phyloP scores from a whole-genome alignment of 345 rosid species.

The Populus pruinosa region DNA sequence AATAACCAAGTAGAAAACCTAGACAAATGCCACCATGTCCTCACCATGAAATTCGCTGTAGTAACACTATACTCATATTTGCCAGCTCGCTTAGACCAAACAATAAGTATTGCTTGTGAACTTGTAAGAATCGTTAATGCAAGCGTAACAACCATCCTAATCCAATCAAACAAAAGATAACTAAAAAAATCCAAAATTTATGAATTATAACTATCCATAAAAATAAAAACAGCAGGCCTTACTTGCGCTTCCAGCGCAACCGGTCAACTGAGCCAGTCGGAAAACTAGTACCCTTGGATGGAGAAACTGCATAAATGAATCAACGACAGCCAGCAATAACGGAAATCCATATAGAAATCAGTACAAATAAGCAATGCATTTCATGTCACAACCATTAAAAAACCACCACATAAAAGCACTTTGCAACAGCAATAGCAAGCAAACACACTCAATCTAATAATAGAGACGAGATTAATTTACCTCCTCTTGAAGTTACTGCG shows the following conservation, averaged over 20 bases:
- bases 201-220: neutral
- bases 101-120: constrained; percentile 94
- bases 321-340: too few species aligned
- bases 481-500: constrained; percentile 39
- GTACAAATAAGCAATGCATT: too few species aligned
- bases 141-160: constrained; percentile 70
- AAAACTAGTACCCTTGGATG: constrained; percentile 33
- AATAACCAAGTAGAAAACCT: neutral
- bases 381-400: too few species aligned
- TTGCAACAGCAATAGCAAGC: too few species aligned
- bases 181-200: neutral
- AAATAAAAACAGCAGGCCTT: constrained; percentile 5
- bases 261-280: constrained; percentile 42
- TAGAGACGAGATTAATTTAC: constrained; percentile 16
- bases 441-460: constrained; percentile 11
- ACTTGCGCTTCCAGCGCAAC: constrained; percentile 81
- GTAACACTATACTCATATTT: constrained; percentile 95
- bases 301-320: constrained; percentile 30
- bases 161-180: constrained; percentile 4
- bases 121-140: constrained; percentile 87
- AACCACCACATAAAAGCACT: too few species aligned
- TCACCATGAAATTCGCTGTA: constrained; percentile 90
- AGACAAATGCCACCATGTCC: constrained; percentile 3
- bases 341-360: too few species aligned
- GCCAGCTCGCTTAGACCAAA: constrained; percentile 99